phyloP scores from a whole-genome alignment of 352 stramenopile species.

The Phytophthora pini region DNA sequence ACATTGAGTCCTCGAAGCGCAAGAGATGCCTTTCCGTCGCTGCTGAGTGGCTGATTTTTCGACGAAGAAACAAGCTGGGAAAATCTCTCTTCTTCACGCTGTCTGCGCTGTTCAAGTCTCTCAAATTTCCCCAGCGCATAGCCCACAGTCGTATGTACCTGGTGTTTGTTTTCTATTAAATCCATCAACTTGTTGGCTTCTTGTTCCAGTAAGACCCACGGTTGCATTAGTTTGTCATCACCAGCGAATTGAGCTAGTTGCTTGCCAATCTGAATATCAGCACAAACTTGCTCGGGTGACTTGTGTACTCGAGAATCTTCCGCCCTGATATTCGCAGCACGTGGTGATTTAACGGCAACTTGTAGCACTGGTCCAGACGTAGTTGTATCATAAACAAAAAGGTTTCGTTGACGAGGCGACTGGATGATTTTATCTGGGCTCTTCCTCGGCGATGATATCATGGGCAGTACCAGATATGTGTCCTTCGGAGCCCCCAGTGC shows the following conservation, averaged over 20 bases:
- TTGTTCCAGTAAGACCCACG: constrained; percentile 19
- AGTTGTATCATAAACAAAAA: neutral
- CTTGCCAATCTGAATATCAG: constrained; percentile 38
- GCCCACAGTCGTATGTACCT: neutral
- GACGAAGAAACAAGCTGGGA: constrained; percentile 11
- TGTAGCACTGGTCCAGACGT: neutral
- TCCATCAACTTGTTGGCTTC: constrained; percentile 8
- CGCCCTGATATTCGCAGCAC: constrained; percentile 33
- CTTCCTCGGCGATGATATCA: constrained; percentile 19
- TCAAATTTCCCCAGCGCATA: constrained; percentile 1
- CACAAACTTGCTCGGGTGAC: constrained; percentile 45
- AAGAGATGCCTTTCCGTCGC: neutral
- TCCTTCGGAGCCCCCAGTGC: constrained; percentile 15
- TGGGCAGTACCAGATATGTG: constrained; percentile 7
- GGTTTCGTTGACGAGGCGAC: neutral
- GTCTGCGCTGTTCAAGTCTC: constrained; percentile 20
- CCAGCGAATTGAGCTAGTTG: constrained; percentile 24
- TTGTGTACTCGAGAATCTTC: constrained; percentile 31
- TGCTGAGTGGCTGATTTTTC: neutral
- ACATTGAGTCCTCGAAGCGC: neutral
- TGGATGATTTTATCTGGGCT: neutral
- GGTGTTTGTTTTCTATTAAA: neutral
- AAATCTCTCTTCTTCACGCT: constrained; percentile 14
- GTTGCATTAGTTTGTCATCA: constrained; percentile 4
- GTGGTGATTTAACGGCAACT: constrained; percentile 5